A percentile compares a stretch with the other conserved stretches of the same genome.
These are phyloP conservation scores for Geoglossum glabrum DNA, from an alignment of 495 filamentous ascomycete genomes.

Conservation along the genomic window DNA sequence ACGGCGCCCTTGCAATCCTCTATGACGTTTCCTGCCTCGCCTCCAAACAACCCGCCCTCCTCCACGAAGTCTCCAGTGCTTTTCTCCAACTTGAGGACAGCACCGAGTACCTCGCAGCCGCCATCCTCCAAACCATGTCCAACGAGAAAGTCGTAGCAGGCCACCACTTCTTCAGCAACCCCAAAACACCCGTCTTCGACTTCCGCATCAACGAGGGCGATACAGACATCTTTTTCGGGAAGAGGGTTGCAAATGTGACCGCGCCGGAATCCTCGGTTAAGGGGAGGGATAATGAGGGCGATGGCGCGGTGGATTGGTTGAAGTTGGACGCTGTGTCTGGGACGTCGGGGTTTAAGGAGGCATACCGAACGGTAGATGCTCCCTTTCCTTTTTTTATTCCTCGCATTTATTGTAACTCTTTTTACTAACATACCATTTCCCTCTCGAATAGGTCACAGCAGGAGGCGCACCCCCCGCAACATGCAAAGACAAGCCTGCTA, in stretches of 20 bases:
- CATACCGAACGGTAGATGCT: constrained; percentile 42
- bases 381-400: not conserved
- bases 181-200: constrained; percentile 60
- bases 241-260: constrained; percentile 28
- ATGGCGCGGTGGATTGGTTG: constrained; percentile 57
- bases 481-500: constrained; percentile 40
- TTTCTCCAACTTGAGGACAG: constrained; percentile 31
- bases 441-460: constrained; percentile 36
- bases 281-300: constrained; percentile 27
- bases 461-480: constrained; percentile 59
- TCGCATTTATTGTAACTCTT: not conserved
- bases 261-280: constrained; percentile 38
- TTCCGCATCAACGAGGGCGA: constrained; percentile 33
- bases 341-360: constrained; percentile 42
- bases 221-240: constrained; percentile 39
- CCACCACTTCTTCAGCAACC: constrained; percentile 54
- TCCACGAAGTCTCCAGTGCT: constrained; percentile 27
- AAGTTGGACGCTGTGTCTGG: constrained; percentile 20
- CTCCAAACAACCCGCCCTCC: constrained; percentile 38
- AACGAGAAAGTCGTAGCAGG: constrained; percentile 30
- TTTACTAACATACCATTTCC: not conserved
- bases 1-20: constrained; percentile 64
- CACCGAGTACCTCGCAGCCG: not conserved
- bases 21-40: constrained; percentile 76
- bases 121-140: not conserved